These are phyloP conservation scores for Vicia faba DNA, from an alignment of 306 rosid genomes.

Conservation along the genomic window DNA sequence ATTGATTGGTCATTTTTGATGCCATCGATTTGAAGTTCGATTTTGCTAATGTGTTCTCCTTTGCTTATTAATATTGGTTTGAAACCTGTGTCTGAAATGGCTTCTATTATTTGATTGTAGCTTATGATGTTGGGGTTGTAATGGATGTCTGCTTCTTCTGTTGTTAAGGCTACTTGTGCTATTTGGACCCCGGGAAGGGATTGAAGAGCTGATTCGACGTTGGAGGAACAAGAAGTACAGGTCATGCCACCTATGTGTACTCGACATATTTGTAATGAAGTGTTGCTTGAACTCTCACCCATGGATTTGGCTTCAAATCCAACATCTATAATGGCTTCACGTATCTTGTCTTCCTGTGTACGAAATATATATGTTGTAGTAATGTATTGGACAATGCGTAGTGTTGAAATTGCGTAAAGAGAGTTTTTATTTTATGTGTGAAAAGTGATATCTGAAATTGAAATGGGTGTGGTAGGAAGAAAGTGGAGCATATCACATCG, in stretches of 20 bases:
- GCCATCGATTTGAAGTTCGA: conserved; percentile 66
- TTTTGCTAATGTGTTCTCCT: conserved; percentile 67
- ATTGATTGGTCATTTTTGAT: conserved; percentile 44
- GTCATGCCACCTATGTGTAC: conserved; percentile 71
- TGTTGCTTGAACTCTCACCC: conserved; percentile 36
- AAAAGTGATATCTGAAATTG: not conserved
- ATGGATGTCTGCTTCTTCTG: conserved; percentile 70
- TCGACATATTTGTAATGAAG: conserved; percentile 55
- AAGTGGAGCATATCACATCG: not conserved
- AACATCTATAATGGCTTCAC: conserved; percentile 65
- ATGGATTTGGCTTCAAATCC: conserved; percentile 65
- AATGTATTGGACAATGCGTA: too few species aligned
- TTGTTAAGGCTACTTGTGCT: conserved; percentile 68
- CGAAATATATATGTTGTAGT: not conserved
- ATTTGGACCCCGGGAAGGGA: conserved; percentile 62
- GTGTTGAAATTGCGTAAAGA: too few species aligned
- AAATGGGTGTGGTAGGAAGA: not conserved
- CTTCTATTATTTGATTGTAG: conserved; percentile 46
- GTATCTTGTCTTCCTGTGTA: conserved; percentile 54
- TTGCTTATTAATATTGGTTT: conserved; percentile 54
- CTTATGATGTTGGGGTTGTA: conserved; percentile 60
- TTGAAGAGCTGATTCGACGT: conserved; percentile 60
- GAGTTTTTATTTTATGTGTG: not conserved
- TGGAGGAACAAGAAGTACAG: conserved; percentile 76
- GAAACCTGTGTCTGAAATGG: conserved; percentile 57